phyloP scores from a whole-genome alignment of 192 early-diverging fungal species.

The Podila clonocystis region DNA sequence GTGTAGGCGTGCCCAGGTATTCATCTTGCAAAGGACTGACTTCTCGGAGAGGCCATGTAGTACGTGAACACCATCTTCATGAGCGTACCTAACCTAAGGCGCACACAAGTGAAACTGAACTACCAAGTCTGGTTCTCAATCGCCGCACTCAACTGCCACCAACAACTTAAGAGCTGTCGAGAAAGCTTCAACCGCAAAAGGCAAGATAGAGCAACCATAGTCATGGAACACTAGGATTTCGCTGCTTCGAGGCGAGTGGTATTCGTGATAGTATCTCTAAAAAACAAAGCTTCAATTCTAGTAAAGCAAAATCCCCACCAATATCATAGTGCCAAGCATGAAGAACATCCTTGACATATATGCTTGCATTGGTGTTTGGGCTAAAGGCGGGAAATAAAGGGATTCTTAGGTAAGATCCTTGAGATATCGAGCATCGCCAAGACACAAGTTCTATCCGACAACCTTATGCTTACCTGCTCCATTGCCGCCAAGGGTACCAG shows the following conservation, averaged over 20 bases:
- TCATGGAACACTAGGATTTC: neutral
- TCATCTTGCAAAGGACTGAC: too few relatives aligned
- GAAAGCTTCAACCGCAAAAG: too few relatives aligned
- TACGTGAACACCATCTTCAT: too few relatives aligned
- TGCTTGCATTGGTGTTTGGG: constrained; percentile 63
- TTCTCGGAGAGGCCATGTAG: too few relatives aligned
- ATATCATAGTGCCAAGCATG: constrained; percentile 81
- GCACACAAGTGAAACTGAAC: too few relatives aligned
- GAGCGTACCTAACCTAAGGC: too few relatives aligned
- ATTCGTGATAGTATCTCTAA: too few relatives aligned
- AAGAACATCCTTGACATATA: constrained; percentile 86
- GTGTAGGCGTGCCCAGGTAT: too few relatives aligned
- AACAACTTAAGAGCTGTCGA: neutral
- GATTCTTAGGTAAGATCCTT: neutral
- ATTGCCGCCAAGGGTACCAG: constrained; percentile 27
- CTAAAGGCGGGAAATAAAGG: constrained; percentile 11
- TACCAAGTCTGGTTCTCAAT: too few relatives aligned
- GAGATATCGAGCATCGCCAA: neutral
- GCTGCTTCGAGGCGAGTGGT: too few relatives aligned
- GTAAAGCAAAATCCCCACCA: constrained; percentile 81
- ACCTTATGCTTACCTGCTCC: constrained; percentile 25
- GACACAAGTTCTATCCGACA: neutral
- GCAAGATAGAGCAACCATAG: too few relatives aligned
- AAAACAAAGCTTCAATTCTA: constrained; percentile 26
- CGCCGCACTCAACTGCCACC: too few relatives aligned